Evolutionary conservation across 345 rosid genomes (phyloP), one percentile per base, ranked within the genome.

Genomic region (Lumnitzera racemosa): DNA sequence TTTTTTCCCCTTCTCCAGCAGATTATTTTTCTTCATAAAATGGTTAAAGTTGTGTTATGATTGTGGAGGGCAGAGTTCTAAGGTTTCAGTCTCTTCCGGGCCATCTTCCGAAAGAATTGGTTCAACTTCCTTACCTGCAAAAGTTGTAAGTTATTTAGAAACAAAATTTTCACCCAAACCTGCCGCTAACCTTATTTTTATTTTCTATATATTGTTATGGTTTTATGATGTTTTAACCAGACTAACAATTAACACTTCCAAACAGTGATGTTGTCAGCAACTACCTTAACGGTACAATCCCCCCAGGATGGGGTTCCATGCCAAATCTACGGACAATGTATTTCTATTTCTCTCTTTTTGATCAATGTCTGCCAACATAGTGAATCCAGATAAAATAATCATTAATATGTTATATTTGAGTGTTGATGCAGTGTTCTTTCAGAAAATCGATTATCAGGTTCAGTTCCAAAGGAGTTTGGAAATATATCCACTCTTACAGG

Each of bases 271-370:
- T 66, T 17, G 16, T 46, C 16, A 53, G 53, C 13, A 66, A 66
- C 70, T 66, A 66, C 59, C 70, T 66, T 47, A 59, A 48, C 59
- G 64, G 70, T 20, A 66, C 64, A 53, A 66, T 66, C 15, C 70
- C 70, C 31, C 55, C 70, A 29, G 16, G 53, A 47, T 59, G 70
- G 70, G 64, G 64, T n/a, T 67, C 64, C 54, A 59, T 29, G 55
- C 43, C 43, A 36, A 43, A 67, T 47, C 41, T 67, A 9, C 5
- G 4, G 53, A 51, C 25, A 43, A 25, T 53, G 70, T 67, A 46
- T 31, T 10, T 6, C 47, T 27, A 27, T 36, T 10, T 20, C 20
- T 15, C 5, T 53, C 25, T 20, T 8, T 53, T 13, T 23, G 31
- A 53, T 53, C 14, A 3, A 3, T 49, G 16, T 49, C 15, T 49